Evolutionary conservation across 495 filamentous ascomycete species (phyloP).

Genomic region (Tuber indicum): DNA sequence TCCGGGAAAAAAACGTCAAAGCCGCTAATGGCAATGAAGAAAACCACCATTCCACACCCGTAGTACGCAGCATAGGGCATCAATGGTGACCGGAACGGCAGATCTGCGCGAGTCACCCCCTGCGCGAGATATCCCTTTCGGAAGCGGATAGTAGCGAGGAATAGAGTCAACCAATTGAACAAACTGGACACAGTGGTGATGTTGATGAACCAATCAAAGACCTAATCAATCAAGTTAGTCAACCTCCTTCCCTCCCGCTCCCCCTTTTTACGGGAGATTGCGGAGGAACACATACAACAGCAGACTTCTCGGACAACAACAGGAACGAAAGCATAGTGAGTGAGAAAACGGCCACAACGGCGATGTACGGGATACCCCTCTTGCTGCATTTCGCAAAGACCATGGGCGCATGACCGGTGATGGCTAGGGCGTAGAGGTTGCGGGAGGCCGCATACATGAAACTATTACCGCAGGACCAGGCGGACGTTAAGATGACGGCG

Average conservation of each 20-base stretch:
- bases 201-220: slow-evolving; percentile 40
- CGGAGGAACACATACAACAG: slow-evolving; percentile 20
- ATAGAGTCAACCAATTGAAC: slow-evolving; percentile 38
- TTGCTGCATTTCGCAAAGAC: slow-evolving; percentile 54
- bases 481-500: slow-evolving; percentile 63
- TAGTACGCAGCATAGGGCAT: slow-evolving; percentile 40
- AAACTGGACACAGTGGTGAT: slow-evolving; percentile 33
- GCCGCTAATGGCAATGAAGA: slow-evolving; percentile 36
- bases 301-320: slow-evolving; percentile 30
- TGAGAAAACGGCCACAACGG: slow-evolving; percentile 40
- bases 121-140: slow-evolving; percentile 30
- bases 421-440: slow-evolving; percentile 52
- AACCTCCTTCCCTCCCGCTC: neutral
- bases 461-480: slow-evolving; percentile 60
- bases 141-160: slow-evolving; percentile 36
- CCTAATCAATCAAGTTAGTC: slow-evolving; percentile 5
- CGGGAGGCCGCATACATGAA: slow-evolving; percentile 56
- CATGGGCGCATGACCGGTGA: slow-evolving; percentile 53
- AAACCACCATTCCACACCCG: slow-evolving; percentile 25
- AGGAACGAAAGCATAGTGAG: slow-evolving; percentile 37
- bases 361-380: slow-evolving; percentile 53
- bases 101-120: slow-evolving; percentile 24
- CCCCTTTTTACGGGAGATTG: neutral
- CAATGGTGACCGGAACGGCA: slow-evolving; percentile 26
- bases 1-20: slow-evolving; percentile 36